phyloP scores from a whole-genome alignment of 257 asterid genomes.

The Solanum peruvianum region DNA sequence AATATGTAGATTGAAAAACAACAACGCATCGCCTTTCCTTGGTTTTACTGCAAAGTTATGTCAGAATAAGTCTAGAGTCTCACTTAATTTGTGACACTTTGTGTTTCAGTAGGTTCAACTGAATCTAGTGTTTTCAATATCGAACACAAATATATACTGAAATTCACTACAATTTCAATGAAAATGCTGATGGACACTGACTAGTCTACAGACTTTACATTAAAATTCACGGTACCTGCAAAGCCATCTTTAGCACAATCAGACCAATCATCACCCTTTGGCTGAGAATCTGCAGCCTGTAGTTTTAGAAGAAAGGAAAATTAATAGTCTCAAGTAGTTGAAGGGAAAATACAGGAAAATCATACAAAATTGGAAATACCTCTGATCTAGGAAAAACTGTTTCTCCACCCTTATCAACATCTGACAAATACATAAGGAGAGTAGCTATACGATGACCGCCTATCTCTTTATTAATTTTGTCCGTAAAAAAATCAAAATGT shows the following conservation, averaged over 20 bases:
- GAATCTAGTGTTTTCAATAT: not conserved
- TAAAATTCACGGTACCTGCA: slow-evolving; percentile 34
- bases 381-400: slow-evolving; percentile 70
- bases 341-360: not conserved
- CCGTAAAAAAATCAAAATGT: slow-evolving; percentile 71
- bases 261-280: slow-evolving; percentile 66
- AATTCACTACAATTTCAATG: not conserved
- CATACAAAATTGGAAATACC: slow-evolving; percentile 11
- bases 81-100: not conserved
- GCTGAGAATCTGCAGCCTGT: slow-evolving; percentile 43
- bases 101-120: not conserved
- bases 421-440: slow-evolving; percentile 77
- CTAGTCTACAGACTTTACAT: not conserved
- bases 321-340: not conserved
- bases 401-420: slow-evolving; percentile 75
- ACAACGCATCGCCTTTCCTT: slow-evolving; percentile 55
- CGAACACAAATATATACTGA: not conserved
- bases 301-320: not conserved
- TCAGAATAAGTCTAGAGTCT: not conserved
- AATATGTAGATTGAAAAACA: slow-evolving; percentile 84
- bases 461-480: slow-evolving; percentile 52
- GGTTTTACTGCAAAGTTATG: slow-evolving; percentile 58
- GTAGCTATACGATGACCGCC: slow-evolving; percentile 94
- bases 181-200: not conserved
- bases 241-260: slow-evolving; percentile 82